Evolutionary conservation across 179 eudicot genomes (phyloP).

Genomic region (Amaranthus tricolor): DNA sequence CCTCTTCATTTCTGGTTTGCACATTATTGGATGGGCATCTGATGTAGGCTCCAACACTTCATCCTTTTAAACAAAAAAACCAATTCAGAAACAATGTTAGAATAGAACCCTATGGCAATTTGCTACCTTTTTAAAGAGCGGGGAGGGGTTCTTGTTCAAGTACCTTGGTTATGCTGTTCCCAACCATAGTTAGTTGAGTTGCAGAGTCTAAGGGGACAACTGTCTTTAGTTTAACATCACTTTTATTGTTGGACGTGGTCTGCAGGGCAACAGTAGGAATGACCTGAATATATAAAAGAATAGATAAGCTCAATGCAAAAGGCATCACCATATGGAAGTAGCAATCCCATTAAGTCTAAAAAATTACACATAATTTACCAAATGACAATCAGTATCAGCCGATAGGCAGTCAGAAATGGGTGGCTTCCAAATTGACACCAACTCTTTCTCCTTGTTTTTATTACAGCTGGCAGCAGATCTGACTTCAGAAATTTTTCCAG

Average conservation of each 20-base stretch:
- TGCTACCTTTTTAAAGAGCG: not conserved
- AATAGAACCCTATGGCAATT: not conserved
- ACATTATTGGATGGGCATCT: not conserved
- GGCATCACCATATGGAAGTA: too few species aligned
- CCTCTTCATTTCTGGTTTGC: conserved; percentile 20
- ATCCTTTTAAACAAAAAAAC: conserved; percentile 14
- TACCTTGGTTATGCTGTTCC: conserved; percentile 18
- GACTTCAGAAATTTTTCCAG: not conserved
- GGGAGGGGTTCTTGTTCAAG: not conserved
- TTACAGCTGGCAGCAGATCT: not conserved
- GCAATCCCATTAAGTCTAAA: not conserved
- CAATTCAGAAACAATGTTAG: conserved; percentile 6
- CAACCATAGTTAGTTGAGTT: conserved; percentile 3
- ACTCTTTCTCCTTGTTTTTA: conserved; percentile 5
- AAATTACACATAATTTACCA: conserved; percentile 11
- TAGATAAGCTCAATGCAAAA: not conserved
- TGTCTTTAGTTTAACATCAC: conserved; percentile 13
- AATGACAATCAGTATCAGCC: conserved; percentile 1
- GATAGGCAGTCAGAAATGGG: conserved; percentile 5
- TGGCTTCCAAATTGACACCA: conserved; percentile 15
- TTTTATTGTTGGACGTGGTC: not conserved
- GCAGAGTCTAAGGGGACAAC: conserved; percentile 6
- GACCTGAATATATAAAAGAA: conserved; percentile 17
- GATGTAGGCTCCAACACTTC: conserved; percentile 3
- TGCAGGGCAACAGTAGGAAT: not conserved